Evolutionary conservation across 2,329 filamentous ascomycete species (phyloP).

Genomic region (Alternaria incomplexa): DNA sequence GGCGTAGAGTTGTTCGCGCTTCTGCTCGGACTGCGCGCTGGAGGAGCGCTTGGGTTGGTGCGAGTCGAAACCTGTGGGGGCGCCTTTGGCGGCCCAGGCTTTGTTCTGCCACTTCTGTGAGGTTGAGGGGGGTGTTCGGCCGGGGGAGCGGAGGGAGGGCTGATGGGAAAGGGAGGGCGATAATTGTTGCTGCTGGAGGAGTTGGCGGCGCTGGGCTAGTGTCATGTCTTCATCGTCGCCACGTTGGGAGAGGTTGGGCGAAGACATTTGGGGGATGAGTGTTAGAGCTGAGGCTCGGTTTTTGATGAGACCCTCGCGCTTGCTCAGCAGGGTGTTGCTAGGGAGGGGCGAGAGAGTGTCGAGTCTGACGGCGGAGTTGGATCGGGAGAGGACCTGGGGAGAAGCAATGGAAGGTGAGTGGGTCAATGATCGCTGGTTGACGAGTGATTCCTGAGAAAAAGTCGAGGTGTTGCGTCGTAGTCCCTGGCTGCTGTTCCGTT

Average conservation of each 20-base stretch:
- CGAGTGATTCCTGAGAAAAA: slow-evolving; percentile 26
- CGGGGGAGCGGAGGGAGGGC: slow-evolving; percentile 15
- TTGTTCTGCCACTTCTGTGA: slow-evolving; percentile 42
- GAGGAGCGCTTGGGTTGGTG: slow-evolving; percentile 44
- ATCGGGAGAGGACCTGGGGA: slow-evolving; percentile 24
- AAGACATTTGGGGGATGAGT: slow-evolving; percentile 41
- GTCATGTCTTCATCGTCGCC: slow-evolving; percentile 69
- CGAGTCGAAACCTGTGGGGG: slow-evolving; percentile 44
- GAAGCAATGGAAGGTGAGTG: slow-evolving; percentile 27
- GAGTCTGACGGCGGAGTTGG: slow-evolving; percentile 21
- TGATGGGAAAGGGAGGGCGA: slow-evolving; percentile 19
- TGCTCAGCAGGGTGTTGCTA: slow-evolving; percentile 59
- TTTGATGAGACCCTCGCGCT: slow-evolving; percentile 60
- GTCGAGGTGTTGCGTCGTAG: slow-evolving; percentile 30
- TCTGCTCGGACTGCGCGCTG: slow-evolving; percentile 33
- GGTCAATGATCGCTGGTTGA: slow-evolving; percentile 19
- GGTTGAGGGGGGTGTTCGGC: slow-evolving; percentile 29
- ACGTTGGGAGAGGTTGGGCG: slow-evolving; percentile 30
- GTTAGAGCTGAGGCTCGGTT: slow-evolving; percentile 48
- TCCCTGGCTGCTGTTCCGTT: slow-evolving; percentile 25
- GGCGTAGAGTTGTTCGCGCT: slow-evolving; percentile 44
- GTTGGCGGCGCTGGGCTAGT: slow-evolving; percentile 65
- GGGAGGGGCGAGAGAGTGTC: slow-evolving; percentile 35
- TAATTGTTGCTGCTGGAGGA: slow-evolving; percentile 42
- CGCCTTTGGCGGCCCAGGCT: slow-evolving; percentile 26